Conservation (phyloP, 495 filamentous ascomycete genomes). For the Aeminium ludgeri region DNA sequence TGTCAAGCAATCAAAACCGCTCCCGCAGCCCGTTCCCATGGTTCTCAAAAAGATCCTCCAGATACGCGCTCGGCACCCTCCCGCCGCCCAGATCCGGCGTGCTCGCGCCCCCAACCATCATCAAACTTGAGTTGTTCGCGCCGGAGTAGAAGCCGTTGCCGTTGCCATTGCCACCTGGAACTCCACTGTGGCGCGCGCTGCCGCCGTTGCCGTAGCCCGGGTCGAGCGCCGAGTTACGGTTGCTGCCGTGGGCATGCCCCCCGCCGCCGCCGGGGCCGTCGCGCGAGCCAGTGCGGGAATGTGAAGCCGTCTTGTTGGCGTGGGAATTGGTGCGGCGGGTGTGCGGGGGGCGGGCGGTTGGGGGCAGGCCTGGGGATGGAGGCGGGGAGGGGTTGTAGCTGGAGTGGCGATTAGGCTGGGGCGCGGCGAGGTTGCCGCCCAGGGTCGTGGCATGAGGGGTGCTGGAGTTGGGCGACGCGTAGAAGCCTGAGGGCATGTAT, state of each 20-base stretch:
- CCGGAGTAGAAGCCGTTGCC: slow-evolving; percentile 4
- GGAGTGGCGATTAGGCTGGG: slow-evolving; percentile 32
- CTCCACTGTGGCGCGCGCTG: too few relatives aligned
- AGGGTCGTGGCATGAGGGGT: slow-evolving; percentile 31
- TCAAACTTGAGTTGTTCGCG: slow-evolving; percentile 12
- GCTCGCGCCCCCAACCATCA: slow-evolving; percentile 20
- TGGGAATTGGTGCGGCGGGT: neutral
- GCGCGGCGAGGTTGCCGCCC: slow-evolving; percentile 35
- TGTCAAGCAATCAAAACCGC: slow-evolving; percentile 14
- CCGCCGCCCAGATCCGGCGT: slow-evolving; percentile 30
- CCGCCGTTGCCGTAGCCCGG: slow-evolving; percentile 2
- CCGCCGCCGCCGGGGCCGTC: slow-evolving; percentile 1
- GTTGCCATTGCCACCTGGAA: neutral
- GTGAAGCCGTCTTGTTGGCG: neutral
- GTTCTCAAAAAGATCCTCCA: slow-evolving; percentile 81
- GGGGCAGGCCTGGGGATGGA: slow-evolving; percentile 49
- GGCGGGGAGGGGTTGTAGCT: slow-evolving; percentile 20
- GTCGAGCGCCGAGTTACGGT: neutral
- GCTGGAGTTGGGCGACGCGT: slow-evolving; percentile 49
- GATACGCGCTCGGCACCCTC: slow-evolving; percentile 74
- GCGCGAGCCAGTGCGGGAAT: slow-evolving; percentile 4
- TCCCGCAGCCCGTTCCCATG: slow-evolving; percentile 30
- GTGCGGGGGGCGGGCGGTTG: slow-evolving; percentile 7
- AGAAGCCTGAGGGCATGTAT: slow-evolving; percentile 87
- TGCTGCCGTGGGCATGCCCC: neutral